These are phyloP conservation scores for Jaltomata sinuosa DNA, from an alignment of 257 asterid genomes.

Conservation along the genomic window DNA sequence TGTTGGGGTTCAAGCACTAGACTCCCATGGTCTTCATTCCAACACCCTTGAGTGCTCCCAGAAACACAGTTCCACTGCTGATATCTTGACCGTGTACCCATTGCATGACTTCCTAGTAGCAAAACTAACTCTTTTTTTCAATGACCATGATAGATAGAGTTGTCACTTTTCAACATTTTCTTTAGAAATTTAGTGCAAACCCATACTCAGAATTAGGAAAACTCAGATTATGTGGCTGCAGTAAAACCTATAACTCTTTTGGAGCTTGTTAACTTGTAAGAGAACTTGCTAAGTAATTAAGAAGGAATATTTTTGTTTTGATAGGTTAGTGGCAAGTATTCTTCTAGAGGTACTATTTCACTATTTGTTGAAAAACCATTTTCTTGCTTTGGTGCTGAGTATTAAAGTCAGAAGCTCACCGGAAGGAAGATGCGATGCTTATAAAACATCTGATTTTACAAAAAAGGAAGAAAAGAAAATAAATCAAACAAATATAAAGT, in stretches of 20 bases:
- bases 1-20: neutral
- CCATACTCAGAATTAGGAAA: neutral
- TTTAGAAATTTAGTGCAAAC: neutral
- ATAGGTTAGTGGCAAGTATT: neutral
- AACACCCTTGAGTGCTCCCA: neutral
- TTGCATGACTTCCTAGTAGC: neutral
- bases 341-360: neutral
- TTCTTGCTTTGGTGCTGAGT: neutral
- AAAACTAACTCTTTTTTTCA: neutral
- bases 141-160: neutral
- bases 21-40: neutral
- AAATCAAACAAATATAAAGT: neutral
- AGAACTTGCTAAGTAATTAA: neutral
- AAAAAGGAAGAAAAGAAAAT: no score
- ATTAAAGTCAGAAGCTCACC: neutral
- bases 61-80: neutral
- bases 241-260: neutral
- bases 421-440: neutral
- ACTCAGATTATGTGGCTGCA: neutral
- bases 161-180: neutral
- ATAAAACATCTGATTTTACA: neutral
- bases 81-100: neutral
- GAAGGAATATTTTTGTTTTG: neutral
- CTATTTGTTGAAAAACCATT: neutral
- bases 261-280: neutral